Evolutionary conservation across 1,139 yeast genomes (phyloP), one percentile per base, ranked within the genome.

Genomic region (Magnusiomyces magnusii): DNA sequence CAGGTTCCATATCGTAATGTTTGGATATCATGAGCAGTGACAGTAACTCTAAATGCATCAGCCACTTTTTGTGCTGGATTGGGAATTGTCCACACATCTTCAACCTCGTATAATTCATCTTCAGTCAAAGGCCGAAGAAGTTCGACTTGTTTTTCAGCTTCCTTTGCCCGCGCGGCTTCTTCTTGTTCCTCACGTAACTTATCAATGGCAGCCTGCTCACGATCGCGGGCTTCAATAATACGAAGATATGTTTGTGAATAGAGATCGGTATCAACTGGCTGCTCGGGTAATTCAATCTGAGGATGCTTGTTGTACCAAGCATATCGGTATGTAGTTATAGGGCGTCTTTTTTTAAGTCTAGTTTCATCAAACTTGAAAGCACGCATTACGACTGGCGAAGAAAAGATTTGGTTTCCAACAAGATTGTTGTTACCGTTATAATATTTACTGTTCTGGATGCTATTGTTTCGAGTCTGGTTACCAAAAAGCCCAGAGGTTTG

Each of bases 1-100:
- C 99, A 93, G 53, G 78, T 75, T 1, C 86, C 79, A 59, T 86
- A 88, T 9, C 79, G 75, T 44, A 93, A 75, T 0, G 97, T 91
- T 57, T 79, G 77, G 57, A 93, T 71, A 70, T 93, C 99, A 53
- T 81, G 74, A 0, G 80, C 80, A 3, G 77, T 75, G 10, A 93
- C 80, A 59, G 87, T 95, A 41, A 93, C 75, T 54, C 75, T 74
- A 64, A 76, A 78, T 53, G 75, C 80, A 17, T 76, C 75, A 10
- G 76, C 78, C 7, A 78, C 67, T 7, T 79, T 67, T 10, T 76
- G 63, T n/a, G 68, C 64, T 15, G 71, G 69, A 44, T 72, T 73
- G 10, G 71, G 68, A 47, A 65, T 67, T 19, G 67, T 64, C 76
- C 83, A 76, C n/a, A 73, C 68, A 3, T 67, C 65, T 24, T 76